These are phyloP conservation scores for Pestalotiopsis sp. DNA, from an alignment of 2,329 filamentous ascomycete genomes.

Conservation along the genomic window DNA sequence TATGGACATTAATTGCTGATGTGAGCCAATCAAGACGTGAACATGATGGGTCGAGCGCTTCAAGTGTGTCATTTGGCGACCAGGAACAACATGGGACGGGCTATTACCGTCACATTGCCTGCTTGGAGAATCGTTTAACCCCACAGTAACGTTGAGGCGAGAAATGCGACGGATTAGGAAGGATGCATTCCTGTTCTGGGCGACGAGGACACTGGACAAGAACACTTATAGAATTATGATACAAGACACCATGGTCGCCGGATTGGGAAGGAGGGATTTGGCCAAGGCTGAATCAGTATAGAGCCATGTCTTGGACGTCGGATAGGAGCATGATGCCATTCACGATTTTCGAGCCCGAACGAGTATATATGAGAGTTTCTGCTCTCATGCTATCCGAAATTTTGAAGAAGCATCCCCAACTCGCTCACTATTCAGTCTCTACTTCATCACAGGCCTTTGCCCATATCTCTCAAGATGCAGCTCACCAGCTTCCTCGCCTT, in stretches of 20 bases:
- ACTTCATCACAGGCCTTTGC: constrained; percentile 25
- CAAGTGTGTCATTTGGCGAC: constrained; percentile 19
- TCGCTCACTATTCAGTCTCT: constrained; percentile 25
- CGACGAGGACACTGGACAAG: neutral
- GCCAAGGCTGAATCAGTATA: constrained; percentile 17
- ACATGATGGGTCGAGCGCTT: constrained; percentile 10
- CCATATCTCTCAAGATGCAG: constrained; percentile 35
- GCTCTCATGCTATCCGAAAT: constrained; percentile 22
- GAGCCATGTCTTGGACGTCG: constrained; percentile 18
- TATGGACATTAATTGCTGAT: neutral
- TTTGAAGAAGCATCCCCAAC: constrained; percentile 25
- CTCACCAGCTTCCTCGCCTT: constrained; percentile 39
- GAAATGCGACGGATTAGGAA: constrained; percentile 19
- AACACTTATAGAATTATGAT: neutral
- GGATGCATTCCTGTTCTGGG: constrained; percentile 1
- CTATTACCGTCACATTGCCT: constrained; percentile 17
- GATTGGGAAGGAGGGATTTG: constrained; percentile 25
- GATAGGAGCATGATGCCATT: constrained; percentile 21
- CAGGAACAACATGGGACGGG: constrained; percentile 19
- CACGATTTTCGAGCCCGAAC: constrained; percentile 20
- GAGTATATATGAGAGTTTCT: constrained; percentile 25
- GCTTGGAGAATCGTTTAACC: constrained; percentile 20
- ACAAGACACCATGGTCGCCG: neutral
- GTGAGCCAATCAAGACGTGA: neutral
- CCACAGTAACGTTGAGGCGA: constrained; percentile 19